phyloP scores from a whole-genome alignment of 2,329 filamentous ascomycete genomes.

The Ophiostoma perfectum region DNA sequence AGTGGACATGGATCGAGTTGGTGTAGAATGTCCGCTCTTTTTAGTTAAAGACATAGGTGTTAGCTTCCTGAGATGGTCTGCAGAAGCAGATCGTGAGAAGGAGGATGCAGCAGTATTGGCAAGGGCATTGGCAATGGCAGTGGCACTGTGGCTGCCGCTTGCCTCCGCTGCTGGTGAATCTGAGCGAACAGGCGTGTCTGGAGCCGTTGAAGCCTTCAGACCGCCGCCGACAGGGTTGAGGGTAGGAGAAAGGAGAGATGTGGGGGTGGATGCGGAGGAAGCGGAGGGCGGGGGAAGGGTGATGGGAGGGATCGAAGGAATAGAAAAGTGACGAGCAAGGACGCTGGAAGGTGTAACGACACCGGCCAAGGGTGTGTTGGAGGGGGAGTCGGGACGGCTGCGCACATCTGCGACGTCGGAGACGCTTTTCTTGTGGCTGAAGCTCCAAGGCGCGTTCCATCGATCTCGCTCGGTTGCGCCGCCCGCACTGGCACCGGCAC shows the following conservation, averaged over 20 bases:
- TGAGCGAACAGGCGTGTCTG: constrained; percentile 28
- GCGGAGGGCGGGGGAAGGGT: constrained; percentile 18
- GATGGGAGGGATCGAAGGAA: constrained; percentile 43
- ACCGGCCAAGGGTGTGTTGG: constrained; percentile 56
- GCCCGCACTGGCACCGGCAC: neutral
- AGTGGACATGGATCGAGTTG: constrained; percentile 76
- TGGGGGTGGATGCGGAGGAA: constrained; percentile 18
- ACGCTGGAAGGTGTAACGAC: constrained; percentile 59
- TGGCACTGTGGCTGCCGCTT: constrained; percentile 1
- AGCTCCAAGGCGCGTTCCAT: constrained; percentile 25
- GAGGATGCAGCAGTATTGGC: constrained; percentile 29
- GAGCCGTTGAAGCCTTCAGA: constrained; percentile 19
- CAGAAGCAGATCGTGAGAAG: constrained; percentile 52
- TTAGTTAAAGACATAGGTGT: constrained; percentile 64
- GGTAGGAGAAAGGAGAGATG: constrained; percentile 17
- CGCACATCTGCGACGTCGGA: constrained; percentile 41
- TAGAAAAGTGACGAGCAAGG: constrained; percentile 63
- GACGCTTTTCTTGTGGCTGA: constrained; percentile 42
- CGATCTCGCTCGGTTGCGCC: neutral
- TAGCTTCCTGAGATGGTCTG: constrained; percentile 76
- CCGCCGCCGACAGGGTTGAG: neutral
- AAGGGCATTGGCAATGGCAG: constrained; percentile 29
- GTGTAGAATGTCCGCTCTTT: constrained; percentile 91
- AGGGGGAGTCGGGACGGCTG: constrained; percentile 41
- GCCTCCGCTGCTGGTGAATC: constrained; percentile 27